Evolutionary conservation across 148 eudicot genomes (phyloP).

Genomic region (Vaccinium myrtillus): DNA sequence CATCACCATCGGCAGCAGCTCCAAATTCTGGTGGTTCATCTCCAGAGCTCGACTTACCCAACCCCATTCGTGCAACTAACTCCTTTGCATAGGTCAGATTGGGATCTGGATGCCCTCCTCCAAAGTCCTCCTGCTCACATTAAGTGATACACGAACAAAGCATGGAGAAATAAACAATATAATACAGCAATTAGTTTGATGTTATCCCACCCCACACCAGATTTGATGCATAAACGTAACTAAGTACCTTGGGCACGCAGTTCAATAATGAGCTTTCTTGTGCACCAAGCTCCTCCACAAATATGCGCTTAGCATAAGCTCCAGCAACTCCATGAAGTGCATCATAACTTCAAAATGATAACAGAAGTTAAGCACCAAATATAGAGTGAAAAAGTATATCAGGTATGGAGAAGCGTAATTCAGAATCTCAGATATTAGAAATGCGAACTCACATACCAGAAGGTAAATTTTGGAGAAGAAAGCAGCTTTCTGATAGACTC

Average conservation of each 20-base stretch:
- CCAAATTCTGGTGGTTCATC: slow-evolving; percentile 93
- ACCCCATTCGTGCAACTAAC: slow-evolving; percentile 89
- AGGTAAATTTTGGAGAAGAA: slow-evolving; percentile 78
- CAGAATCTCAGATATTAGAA: neutral
- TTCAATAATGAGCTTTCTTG: slow-evolving; percentile 71
- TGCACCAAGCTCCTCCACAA: slow-evolving; percentile 93
- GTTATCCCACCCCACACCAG: neutral
- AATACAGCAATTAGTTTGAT: neutral
- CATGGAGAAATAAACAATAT: slow-evolving; percentile 2
- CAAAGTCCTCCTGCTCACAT: slow-evolving; percentile 79
- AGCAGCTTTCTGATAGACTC: slow-evolving; percentile 74
- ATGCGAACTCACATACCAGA: slow-evolving; percentile 57
- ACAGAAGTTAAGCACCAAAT: slow-evolving; percentile 11
- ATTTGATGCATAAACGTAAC: neutral
- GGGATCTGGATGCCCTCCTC: slow-evolving; percentile 99
- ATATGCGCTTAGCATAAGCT: slow-evolving; percentile 85
- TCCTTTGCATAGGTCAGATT: slow-evolving; percentile 97
- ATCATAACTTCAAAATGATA: slow-evolving; percentile 59
- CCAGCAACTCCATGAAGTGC: slow-evolving; percentile 98
- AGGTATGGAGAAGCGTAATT: neutral
- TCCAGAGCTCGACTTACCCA: slow-evolving; percentile 58
- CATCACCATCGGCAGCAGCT: slow-evolving; percentile 99
- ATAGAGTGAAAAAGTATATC: neutral
- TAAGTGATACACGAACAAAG: neutral
- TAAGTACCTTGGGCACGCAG: slow-evolving; percentile 79